phyloP scores from a whole-genome alignment of 345 rosid species.

The Populus simonii region DNA sequence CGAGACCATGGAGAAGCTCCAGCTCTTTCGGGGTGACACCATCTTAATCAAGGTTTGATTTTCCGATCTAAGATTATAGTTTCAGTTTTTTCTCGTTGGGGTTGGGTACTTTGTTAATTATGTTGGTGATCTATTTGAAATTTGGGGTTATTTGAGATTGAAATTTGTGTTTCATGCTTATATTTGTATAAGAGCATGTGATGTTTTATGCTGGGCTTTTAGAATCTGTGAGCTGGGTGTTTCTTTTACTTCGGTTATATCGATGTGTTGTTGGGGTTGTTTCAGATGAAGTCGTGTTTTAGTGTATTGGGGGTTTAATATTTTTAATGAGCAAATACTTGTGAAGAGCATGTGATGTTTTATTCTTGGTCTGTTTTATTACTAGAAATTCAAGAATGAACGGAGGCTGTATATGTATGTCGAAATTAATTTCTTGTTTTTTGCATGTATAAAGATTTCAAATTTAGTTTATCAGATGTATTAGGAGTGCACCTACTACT shows the following conservation, averaged over 20 bases:
- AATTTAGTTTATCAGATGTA: neutral
- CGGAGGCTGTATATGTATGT: neutral
- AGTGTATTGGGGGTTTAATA: neutral
- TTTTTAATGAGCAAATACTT: neutral
- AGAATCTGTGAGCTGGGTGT: neutral
- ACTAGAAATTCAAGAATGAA: no score
- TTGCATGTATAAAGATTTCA: neutral
- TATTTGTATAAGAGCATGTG: neutral
- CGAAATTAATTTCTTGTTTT: neutral
- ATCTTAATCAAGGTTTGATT: constrained; percentile 72
- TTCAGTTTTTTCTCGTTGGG: neutral
- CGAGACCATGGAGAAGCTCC: constrained; percentile 95
- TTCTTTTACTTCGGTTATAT: neutral
- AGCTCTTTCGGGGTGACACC: constrained; percentile 93
- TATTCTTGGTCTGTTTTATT: no score
- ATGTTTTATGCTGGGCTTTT: neutral
- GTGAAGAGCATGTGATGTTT: neutral
- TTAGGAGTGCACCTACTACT: neutral
- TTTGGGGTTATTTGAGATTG: neutral
- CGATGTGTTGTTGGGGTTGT: neutral
- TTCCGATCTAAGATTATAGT: neutral
- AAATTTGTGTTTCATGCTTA: neutral
- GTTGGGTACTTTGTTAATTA: neutral
- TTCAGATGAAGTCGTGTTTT: neutral
- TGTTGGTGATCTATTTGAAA: neutral